Base-by-base conservation (phyloP, 352 stramenopile genomes). In the Peronosclerospora sorghi region DNA sequence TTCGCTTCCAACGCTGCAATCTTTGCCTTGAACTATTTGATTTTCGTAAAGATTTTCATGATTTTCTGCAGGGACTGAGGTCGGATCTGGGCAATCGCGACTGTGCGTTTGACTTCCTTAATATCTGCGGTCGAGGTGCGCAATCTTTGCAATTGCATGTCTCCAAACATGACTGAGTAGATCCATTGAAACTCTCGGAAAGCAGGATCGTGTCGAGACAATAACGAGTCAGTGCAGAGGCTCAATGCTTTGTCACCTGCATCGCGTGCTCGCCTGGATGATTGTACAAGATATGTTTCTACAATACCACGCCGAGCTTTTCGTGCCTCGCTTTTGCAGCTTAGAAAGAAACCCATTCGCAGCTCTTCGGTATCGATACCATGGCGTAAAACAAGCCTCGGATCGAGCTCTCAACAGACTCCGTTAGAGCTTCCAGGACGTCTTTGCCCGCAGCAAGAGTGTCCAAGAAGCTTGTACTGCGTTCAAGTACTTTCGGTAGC, bases 21-120 rank as follows among this genome's bases (percentile, higher is more conserved):
- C 38, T 86, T 78, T 17, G 73, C 62, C 42, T 87, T 73, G 41
- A 86, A 84, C 21, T 73, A 65, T 28, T 57, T 74, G 20, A 88
- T 79, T 39, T 73, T 64, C 42, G 59, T 75, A 51, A 70, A 86
- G 9, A 80, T 60, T 24, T 69, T 68, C 72, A 83, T 89, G 51
- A 93, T 89, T 40, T 77, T 87, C 15, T 82, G 55, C 18, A 93
- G 44, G 8, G 81, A 93, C 6, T 63, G 32, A n/a, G 89, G 42
- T 14, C 77, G 63, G 12, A 65, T 75, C 34, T 79, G 56, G 2
- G 81, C 69, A 15, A 64, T 67, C 10, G 65, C 48, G 8, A 89
- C 47, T 0, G 68, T 73, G 21, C 35, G 41, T 14, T 78, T 59
- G 0, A 90, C 63, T 26, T 68, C 42, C 12, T 42, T 35, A 10